Base-by-base conservation (phyloP, 1,284 basidiomycete genomes). In the Porogramme epimiltina region DNA sequence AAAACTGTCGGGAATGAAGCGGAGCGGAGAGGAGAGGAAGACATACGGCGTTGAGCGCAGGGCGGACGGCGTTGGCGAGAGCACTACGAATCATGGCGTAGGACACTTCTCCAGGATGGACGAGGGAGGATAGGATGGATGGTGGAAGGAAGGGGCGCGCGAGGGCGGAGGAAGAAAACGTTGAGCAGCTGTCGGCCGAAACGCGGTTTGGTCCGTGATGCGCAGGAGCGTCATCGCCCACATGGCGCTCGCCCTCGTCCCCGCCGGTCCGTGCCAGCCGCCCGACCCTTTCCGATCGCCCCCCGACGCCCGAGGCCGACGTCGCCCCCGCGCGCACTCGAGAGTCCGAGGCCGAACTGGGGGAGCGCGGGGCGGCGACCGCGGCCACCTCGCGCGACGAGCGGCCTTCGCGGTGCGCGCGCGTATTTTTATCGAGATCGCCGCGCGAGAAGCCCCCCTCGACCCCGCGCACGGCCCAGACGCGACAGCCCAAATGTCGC, bases 81-180 rank as follows among this genome's bases (percentile, higher is more conserved):
- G 80, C 79, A 73, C 78, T 84, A 73, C 85, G 85, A 66, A 89
- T 73, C 85, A 90, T 89, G 71, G 58, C 64, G 66, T 66, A 67
- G 63, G 65, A 44, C 33, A 52, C 51, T 46, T 65, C 39, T 52
- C 28, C 51, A 16, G 24, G 47, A 40, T 45, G 59, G 62, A 56
- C 58, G 52, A 53, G 54, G 46, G 56, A 47, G 51, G 42, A 49
- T 47, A 60, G 63, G 65, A 55, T 63, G 60, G 63, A n/a, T n/a
- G 41, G 60, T 58, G 59, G 38, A 42, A 25, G 24, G 63, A 65
- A 55, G 49, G 46, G 41, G 56, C 43, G 44, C 51, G 44, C 46
- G 56, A 51, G 42, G 55, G 49, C 54, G 46, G 58, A 49, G 56
- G 59, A 59, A 61, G 59, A 62, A 60, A 58, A 59, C 51, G 52